phyloP scores from a whole-genome alignment of 2,329 filamentous ascomycete species.

The Tympanopsis confertula region DNA sequence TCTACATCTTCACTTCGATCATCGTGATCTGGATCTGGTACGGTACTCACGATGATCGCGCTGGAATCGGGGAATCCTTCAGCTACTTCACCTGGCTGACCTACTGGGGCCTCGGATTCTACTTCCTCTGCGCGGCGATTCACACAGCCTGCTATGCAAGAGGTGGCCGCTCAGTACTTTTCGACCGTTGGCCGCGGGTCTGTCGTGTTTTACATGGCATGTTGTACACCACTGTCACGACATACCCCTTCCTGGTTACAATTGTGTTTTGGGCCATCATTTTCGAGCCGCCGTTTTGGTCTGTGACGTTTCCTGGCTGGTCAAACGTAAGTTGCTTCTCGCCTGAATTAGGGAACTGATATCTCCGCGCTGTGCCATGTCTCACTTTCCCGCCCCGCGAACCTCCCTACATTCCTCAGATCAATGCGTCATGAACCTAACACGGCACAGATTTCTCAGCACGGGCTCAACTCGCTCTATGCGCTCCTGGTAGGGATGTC shows the following conservation, averaged over 20 bases:
- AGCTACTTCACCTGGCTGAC: constrained; percentile 75
- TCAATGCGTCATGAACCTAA: constrained; percentile 1
- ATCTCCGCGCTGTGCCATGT: too few species aligned
- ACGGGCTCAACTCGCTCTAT: constrained; percentile 63
- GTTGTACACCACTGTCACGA: constrained; percentile 50
- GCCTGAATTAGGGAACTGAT: constrained; percentile 39
- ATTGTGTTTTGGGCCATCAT: constrained; percentile 60
- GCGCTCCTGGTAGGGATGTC: too few species aligned
- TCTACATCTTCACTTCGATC: constrained; percentile 62
- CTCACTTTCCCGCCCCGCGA: too few species aligned
- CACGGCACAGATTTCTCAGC: constrained; percentile 59
- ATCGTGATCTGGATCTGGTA: constrained; percentile 60
- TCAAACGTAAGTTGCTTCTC: constrained; percentile 33
- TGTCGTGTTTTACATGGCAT: constrained; percentile 55
- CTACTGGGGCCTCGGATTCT: constrained; percentile 75
- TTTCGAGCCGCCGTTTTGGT: constrained; percentile 19
- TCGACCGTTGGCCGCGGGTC: constrained; percentile 45
- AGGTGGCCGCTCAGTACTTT: constrained; percentile 35
- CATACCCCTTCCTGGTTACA: constrained; percentile 58
- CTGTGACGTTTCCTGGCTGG: too few species aligned
- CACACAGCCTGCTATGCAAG: constrained; percentile 61
- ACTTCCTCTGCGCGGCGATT: constrained; percentile 54
- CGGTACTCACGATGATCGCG: constrained; percentile 30
- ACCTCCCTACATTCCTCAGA: too few species aligned
- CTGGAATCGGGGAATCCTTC: constrained; percentile 44